Percentiles rank a stretch among this genome's conserved stretches.
Conservation (phyloP, 208 protist genomes). For the Vickermania spadyakhi region DNA sequence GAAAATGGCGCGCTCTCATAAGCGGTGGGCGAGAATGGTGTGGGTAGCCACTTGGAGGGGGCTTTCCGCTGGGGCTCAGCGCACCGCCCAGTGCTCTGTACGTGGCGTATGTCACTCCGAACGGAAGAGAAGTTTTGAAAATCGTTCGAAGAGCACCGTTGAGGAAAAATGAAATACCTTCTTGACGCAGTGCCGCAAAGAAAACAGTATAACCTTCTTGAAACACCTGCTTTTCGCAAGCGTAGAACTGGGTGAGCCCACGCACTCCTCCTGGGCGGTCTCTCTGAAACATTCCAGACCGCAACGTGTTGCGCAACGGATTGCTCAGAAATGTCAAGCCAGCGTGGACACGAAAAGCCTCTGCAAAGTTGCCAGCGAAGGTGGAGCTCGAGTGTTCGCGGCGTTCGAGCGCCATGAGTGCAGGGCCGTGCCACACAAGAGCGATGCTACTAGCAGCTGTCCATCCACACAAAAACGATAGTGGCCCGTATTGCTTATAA, state of each 20-base stretch:
- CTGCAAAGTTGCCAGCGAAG: slow-evolving; percentile 46
- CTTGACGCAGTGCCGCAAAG: slow-evolving; percentile 30
- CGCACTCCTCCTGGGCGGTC: slow-evolving; percentile 73
- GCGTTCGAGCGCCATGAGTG: slow-evolving; percentile 54
- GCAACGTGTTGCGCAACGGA: slow-evolving; percentile 74
- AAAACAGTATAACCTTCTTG: slow-evolving; percentile 55
- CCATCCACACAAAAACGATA: slow-evolving; percentile 68
- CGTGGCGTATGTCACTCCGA: slow-evolving; percentile 67
- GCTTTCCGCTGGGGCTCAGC: slow-evolving; percentile 29
- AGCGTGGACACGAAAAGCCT: slow-evolving; percentile 63
- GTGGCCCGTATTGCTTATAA: slow-evolving; percentile 49
- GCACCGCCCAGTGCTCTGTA: slow-evolving; percentile 66
- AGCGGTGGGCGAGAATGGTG: neutral
- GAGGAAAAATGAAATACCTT: slow-evolving; percentile 77
- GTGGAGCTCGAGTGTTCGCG: slow-evolving; percentile 12
- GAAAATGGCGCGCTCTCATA: neutral
- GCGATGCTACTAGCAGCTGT: slow-evolving; percentile 43
- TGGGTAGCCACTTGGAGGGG: slow-evolving; percentile 10
- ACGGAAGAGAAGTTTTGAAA: slow-evolving; percentile 82
- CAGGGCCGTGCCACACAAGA: slow-evolving; percentile 57
- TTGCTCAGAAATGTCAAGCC: slow-evolving; percentile 74
- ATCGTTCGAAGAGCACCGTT: slow-evolving; percentile 57
- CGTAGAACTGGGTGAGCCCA: slow-evolving; percentile 28
- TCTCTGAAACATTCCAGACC: slow-evolving; percentile 47
- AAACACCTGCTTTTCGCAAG: slow-evolving; percentile 62